Evolutionary conservation across 2,329 filamentous ascomycete species (phyloP), one percentile per base, ranked within the genome.

Genomic region (Pseudocercospora vitis): DNA sequence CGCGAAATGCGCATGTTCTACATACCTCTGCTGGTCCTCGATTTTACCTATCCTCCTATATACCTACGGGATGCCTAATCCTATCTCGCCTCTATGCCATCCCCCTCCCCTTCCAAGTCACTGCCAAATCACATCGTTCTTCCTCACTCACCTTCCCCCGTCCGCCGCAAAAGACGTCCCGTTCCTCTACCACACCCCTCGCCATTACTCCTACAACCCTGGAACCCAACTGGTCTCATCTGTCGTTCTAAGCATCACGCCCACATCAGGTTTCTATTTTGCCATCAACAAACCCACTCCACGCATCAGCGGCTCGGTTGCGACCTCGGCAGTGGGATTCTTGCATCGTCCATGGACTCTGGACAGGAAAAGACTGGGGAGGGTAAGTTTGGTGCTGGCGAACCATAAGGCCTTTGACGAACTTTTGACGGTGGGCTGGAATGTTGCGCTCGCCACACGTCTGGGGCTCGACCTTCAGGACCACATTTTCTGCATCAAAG

Each of bases 401-500:
- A 70, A 66, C 35, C 71, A 74, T 37, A 67, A 63, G 6, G 65
- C 66, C 5, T 73, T 74, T 39, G 71, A 74, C 39, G 70, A 73
- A 52, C 52, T 68, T 8, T 56, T 74, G 31, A 73, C 71, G 2
- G 68, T 72, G 5, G 72, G 71, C 6, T 73, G 67, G 65, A 74
- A 74, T 37, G 49, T 59, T 3, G 61, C 61, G 4, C 56, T 74
- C 14, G 70, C 70, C 14, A 57, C 33, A 35, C 65, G 66, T 3
- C 54, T 74, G 7, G 68, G 66, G 3, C 57, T 74, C 44, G 55
- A 66, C 24, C 48, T 67, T 3, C 45, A 37, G 0, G 26, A 31
- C 3, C 65, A 65, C 32, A 47, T 68, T 3, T n/a, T n/a, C n/a
- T 71, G 70, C 50, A 59, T 73, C 4, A 67, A 71, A 50, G 71